phyloP scores from a whole-genome alignment of 148 eudicot species.

The Arbutus unedo region DNA sequence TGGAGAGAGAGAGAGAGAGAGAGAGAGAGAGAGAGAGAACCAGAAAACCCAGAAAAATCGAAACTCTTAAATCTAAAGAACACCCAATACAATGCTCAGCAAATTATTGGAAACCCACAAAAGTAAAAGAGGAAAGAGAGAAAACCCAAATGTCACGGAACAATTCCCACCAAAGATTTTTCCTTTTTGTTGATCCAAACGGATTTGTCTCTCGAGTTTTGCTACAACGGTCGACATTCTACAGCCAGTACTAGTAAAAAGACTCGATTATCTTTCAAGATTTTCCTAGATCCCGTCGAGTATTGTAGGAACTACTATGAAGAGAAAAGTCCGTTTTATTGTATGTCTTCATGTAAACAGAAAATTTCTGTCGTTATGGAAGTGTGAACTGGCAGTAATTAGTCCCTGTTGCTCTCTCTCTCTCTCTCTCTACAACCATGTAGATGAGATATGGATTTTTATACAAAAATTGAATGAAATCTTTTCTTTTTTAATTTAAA shows the following conservation, averaged over 20 bases:
- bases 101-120: not conserved
- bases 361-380: not conserved
- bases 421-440: not conserved
- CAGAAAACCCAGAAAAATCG: not conserved
- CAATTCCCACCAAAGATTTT: not conserved
- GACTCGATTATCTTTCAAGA: not conserved
- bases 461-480: not conserved
- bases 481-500: no score
- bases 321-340: not conserved
- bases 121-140: not conserved
- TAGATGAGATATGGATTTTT: not conserved
- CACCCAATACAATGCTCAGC: constrained; percentile 3
- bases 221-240: constrained; percentile 5
- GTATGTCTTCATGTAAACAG: not conserved
- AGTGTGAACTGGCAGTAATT: not conserved
- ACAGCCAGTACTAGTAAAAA: not conserved
- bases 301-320: not conserved
- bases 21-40: not conserved
- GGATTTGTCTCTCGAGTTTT: constrained; percentile 1
- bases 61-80: not conserved
- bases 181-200: not conserved
- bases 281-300: not conserved
- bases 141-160: not conserved
- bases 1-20: not conserved
- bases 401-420: not conserved